A percentile compares a stretch with the other conserved stretches of the same genome.
These are phyloP conservation scores for Trichoderma semiorbis DNA, from an alignment of 2,329 filamentous ascomycete species.

Conservation along the genomic window DNA sequence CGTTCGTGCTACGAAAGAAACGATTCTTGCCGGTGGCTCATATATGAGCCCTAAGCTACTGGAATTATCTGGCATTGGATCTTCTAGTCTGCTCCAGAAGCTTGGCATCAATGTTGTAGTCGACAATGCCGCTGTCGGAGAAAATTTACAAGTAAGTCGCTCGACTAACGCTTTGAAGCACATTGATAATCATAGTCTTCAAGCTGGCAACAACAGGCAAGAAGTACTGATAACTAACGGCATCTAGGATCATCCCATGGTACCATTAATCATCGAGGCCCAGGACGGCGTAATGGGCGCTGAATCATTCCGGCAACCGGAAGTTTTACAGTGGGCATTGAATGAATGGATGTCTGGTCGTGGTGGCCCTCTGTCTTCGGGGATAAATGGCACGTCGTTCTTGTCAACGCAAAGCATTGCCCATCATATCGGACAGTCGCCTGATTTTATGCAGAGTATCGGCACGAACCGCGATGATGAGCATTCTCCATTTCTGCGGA, in stretches of 20 bases:
- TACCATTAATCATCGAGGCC: constrained; percentile 43
- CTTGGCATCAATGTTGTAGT: constrained; percentile 39
- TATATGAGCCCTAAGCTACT: constrained; percentile 55
- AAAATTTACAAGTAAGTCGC: constrained; percentile 41
- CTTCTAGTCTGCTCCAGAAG: constrained; percentile 32
- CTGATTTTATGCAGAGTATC: neutral
- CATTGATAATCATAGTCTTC: neutral
- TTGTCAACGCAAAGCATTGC: neutral
- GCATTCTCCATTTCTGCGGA: neutral
- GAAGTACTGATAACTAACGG: neutral
- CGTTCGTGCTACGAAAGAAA: constrained; percentile 30
- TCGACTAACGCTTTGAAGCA: neutral
- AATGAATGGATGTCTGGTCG: constrained; percentile 38
- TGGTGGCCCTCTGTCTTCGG: constrained; percentile 30
- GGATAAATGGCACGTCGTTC: neutral
- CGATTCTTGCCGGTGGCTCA: constrained; percentile 57
- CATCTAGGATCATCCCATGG: constrained; percentile 39
- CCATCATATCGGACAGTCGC: neutral
- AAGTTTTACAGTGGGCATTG: constrained; percentile 18
- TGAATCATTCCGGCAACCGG: neutral
- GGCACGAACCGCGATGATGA: neutral
- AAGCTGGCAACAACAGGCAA: neutral
- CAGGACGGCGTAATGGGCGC: neutral
- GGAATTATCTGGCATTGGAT: constrained; percentile 59
- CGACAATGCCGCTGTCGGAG: constrained; percentile 43